phyloP scores from a whole-genome alignment of 257 asterid species.

The Fraxinus quadrangulata region DNA sequence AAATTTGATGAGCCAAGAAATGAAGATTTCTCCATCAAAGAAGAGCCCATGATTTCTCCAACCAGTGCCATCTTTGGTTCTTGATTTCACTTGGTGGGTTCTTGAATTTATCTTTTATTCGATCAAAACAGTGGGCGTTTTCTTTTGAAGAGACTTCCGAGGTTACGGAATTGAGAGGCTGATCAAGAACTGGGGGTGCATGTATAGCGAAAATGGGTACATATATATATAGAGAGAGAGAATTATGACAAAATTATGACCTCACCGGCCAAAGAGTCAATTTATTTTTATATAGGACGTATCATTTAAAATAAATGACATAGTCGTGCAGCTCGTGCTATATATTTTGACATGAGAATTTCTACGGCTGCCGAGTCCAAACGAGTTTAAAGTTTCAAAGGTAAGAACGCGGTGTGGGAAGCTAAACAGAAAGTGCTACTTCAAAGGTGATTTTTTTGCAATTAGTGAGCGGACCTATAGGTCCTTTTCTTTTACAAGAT shows the following conservation, averaged over 20 bases:
- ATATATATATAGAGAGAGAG: background rate
- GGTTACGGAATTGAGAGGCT: constrained; percentile 2
- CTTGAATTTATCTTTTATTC: background rate
- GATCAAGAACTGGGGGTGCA: constrained; percentile 2
- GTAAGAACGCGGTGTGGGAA: constrained; percentile 39
- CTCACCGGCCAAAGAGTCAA: constrained; percentile 36
- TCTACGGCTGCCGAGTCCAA: constrained; percentile 46
- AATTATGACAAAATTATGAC: constrained; percentile 11
- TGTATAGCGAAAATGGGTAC: background rate
- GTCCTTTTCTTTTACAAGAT: constrained; percentile 28
- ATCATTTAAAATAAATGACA: background rate
- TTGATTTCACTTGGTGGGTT: background rate
- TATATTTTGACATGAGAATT: background rate
- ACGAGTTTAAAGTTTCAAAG: constrained; percentile 37
- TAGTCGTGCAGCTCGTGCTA: background rate
- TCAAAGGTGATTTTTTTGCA: background rate
- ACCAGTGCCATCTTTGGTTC: constrained; percentile 57
- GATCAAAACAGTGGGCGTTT: constrained; percentile 10
- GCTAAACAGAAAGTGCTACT: constrained; percentile 33
- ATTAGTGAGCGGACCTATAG: constrained; percentile 19
- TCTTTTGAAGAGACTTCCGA: constrained; percentile 10
- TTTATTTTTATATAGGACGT: background rate
- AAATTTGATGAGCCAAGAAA: constrained; percentile 36
- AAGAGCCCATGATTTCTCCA: constrained; percentile 67
- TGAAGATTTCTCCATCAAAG: constrained; percentile 47